Conservation (phyloP, 2,329 filamentous ascomycete genomes). For the Paecilomyces niveus region DNA sequence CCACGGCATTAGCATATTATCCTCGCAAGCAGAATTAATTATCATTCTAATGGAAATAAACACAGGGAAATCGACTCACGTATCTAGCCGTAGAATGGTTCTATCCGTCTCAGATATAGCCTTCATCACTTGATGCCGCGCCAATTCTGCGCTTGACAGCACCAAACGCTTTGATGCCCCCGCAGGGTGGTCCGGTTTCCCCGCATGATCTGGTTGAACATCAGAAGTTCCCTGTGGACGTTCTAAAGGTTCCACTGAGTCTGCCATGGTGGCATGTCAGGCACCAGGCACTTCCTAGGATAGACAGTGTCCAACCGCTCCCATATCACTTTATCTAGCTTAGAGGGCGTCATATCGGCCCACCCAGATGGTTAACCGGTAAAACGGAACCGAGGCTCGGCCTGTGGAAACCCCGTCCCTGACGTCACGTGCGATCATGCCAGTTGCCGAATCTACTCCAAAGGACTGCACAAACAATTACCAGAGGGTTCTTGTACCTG, state of each 20-base stretch:
- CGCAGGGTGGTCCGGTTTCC: slow-evolving; percentile 14
- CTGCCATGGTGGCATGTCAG: slow-evolving; percentile 13
- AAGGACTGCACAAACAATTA: not conserved
- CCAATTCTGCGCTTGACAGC: slow-evolving; percentile 1
- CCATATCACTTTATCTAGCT: not conserved
- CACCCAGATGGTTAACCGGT: not conserved
- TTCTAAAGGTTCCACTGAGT: slow-evolving; percentile 10
- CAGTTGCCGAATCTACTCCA: not conserved
- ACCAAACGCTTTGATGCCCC: slow-evolving; percentile 5
- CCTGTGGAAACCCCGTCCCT: slow-evolving; percentile 5
- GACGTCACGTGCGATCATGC: not conserved
- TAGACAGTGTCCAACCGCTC: slow-evolving; percentile 4
- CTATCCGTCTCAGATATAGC: slow-evolving; percentile 6
- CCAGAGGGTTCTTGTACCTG: no score
- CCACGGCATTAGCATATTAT: not conserved
- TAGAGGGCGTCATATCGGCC: not conserved
- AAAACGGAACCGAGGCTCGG: slow-evolving; percentile 22
- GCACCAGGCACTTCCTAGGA: slow-evolving; percentile 2
- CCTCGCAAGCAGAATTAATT: not conserved
- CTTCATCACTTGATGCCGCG: slow-evolving; percentile 10
- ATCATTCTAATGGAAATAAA: not conserved
- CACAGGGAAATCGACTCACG: slow-evolving; percentile 8
- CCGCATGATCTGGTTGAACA: slow-evolving; percentile 13
- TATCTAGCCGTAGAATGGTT: slow-evolving; percentile 9
- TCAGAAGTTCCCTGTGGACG: slow-evolving; percentile 6